Evolutionary conservation across 768 basidiomycete genomes (phyloP), one percentile per base, ranked within the genome.

Genomic region (Pleurotus ostreatus): DNA sequence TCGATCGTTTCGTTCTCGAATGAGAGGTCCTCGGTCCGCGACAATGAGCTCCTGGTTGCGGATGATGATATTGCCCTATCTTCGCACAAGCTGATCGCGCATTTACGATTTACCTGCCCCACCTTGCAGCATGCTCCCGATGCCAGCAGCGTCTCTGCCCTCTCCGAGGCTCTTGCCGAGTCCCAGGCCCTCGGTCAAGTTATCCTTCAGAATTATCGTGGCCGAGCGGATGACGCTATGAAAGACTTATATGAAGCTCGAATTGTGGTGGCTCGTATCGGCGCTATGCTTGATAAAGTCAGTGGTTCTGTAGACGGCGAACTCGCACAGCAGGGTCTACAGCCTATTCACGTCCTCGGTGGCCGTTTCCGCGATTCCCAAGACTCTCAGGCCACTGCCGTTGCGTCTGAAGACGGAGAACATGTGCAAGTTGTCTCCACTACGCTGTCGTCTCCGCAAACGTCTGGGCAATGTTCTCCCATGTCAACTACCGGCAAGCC

Each of bases 351-450:
- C 16, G 59, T 58, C 57, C 56, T 23, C 57, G 45, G 60, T 41
- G 73, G 76, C 40, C 71, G 73, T 1, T 74, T 79, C 12, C 77
- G 84, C 54, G 85, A 81, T 47, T 88, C 87, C n/a, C 79, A 81
- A 63, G 85, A 87, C 65, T 88, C 87, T 1, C 79, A 83, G 53
- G 64, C 64, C 20, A 88, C 86, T 0, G 75, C 76, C 15, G 82
- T 86, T 5, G 69, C 68, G 18, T 23, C 57, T 13, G 61, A 66
- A 13, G 58, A 59, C 11, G 56, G 56, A 25, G 37, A 56, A 26
- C 60, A 55, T 18, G 49, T 53, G 6, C 49, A 56, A n/a, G 34
- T 54, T 12, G 30, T 34, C 11, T 8, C 11, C 30, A 18, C 55
- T 16, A 44, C 38, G 18, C 15, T 39, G 40, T 46, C 53, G 41